Conservation (phyloP, 805 yeast genomes). For the Zygoascus flipseniorum region DNA sequence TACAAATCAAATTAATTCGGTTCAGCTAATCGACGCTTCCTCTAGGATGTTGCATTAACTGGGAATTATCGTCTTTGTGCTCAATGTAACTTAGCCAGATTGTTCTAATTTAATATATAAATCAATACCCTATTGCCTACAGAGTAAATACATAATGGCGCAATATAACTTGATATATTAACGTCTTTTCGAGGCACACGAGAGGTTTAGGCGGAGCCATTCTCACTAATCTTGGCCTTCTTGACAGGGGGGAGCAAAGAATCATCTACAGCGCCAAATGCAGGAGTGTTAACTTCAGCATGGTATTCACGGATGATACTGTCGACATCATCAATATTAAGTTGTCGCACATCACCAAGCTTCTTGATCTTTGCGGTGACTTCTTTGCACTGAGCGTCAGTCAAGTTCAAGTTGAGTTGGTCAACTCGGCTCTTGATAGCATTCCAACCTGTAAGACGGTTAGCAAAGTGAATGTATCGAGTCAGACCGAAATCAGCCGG, state of each 20-base stretch:
- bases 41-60: too few species aligned
- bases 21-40: too few species aligned
- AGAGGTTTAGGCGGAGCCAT: not conserved
- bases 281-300: slow-evolving; percentile 40
- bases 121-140: too few species aligned
- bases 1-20: too few species aligned
- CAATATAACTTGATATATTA: too few species aligned
- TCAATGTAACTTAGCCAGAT: too few species aligned
- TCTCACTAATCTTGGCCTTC: slow-evolving; percentile 21
- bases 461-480: slow-evolving; percentile 95
- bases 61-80: too few species aligned
- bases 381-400: slow-evolving; percentile 92
- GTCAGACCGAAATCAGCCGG: slow-evolving; percentile 94
- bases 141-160: too few species aligned
- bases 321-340: slow-evolving; percentile 95
- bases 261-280: slow-evolving; percentile 11
- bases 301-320: slow-evolving; percentile 92
- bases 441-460: slow-evolving; percentile 98
- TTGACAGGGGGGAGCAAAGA: slow-evolving; percentile 18
- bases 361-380: slow-evolving; percentile 88
- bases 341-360: slow-evolving; percentile 90
- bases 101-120: too few species aligned
- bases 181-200: too few species aligned
- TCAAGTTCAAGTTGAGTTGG: slow-evolving; percentile 80
- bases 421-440: slow-evolving; percentile 98